Evolutionary conservation across 306 rosid genomes (phyloP), one percentile per base, ranked within the genome.

Genomic region (Styphnolobium japonicum): DNA sequence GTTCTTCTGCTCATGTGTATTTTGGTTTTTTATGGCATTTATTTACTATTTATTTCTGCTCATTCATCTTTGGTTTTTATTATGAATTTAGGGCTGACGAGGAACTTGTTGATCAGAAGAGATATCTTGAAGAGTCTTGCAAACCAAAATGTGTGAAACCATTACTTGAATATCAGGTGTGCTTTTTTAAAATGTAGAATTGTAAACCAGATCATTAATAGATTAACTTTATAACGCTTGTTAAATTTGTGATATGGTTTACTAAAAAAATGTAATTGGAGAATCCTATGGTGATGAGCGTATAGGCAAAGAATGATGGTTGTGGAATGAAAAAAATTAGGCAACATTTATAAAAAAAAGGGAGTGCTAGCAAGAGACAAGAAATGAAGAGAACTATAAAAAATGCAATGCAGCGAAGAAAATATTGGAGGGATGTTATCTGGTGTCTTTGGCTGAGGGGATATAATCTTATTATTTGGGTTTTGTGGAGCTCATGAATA

Each of bases 141-240:
- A 93, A 93, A 80, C 99, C 99, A 0, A 95, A 95, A 87, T 95
- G 99, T 87, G 99, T 95, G 81, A 93, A 91, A 73, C 92, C 96
- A 33, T 83, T 93, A 7, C 87, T 93, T 66, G 83, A 88, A 69
- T 93, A 91, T 77, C 97, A 95, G 99, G 99, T 93, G 79, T 29
- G 70, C 2, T 80, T 66, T 68, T 33, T 7, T 64, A 6, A 18
- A 25, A 51, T 55, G 55, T 6, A 11, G 23, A 77, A 51, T 40
- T 39, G 7, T 48, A 60, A 42, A 37, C 71, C 23, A 10, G 19
- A 42, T 76, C 33, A 12, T 64, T 69, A 45, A n/a, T 63, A 46
- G 31, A 56, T 36, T 42, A 39, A 34, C 9, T 36, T 78, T 31
- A 3, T 67, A n/a, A n/a, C n/a, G n/a, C n/a, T n/a, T n/a, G 23